These are phyloP conservation scores for Paramecium sonneborni DNA, from an alignment of 73 alveolate species.

Conservation along the genomic window DNA sequence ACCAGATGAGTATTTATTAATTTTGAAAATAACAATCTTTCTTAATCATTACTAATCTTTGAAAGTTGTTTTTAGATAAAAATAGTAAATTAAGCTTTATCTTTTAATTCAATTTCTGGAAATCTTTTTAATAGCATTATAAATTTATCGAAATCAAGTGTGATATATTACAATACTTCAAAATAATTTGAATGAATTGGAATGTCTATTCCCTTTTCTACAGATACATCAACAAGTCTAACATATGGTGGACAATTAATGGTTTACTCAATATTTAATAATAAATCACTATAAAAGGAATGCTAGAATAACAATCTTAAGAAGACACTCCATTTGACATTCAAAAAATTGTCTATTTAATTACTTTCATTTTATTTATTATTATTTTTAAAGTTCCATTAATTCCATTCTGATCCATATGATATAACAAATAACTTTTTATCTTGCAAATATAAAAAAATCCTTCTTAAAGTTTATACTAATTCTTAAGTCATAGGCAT, in stretches of 20 bases:
- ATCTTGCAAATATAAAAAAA: not conserved
- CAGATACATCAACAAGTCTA: not conserved
- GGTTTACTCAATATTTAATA: not conserved
- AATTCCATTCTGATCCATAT: constrained; percentile 41
- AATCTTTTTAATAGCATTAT: not conserved
- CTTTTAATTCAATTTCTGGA: not conserved
- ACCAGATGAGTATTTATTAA: not conserved
- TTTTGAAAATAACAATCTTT: not conserved
- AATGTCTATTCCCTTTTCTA: not conserved
- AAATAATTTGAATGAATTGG: not conserved
- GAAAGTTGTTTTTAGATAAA: not conserved
- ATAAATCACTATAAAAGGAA: not conserved
- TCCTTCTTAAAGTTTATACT: constrained; percentile 34
- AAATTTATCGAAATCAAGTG: constrained; percentile 20
- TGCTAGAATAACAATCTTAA: not conserved
- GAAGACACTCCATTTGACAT: constrained; percentile 38
- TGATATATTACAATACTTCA: not conserved
- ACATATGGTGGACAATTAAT: constrained; percentile 32
- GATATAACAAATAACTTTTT: not conserved
- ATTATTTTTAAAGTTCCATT: not conserved
- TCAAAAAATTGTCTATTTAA: constrained; percentile 6
- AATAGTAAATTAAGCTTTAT: not conserved
- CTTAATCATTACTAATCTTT: not conserved
- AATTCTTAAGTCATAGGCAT: not conserved
- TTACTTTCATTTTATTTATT: not conserved